Base-by-base conservation (phyloP, 2,329 filamentous ascomycete genomes). In the Neocucurbitaria cava region DNA sequence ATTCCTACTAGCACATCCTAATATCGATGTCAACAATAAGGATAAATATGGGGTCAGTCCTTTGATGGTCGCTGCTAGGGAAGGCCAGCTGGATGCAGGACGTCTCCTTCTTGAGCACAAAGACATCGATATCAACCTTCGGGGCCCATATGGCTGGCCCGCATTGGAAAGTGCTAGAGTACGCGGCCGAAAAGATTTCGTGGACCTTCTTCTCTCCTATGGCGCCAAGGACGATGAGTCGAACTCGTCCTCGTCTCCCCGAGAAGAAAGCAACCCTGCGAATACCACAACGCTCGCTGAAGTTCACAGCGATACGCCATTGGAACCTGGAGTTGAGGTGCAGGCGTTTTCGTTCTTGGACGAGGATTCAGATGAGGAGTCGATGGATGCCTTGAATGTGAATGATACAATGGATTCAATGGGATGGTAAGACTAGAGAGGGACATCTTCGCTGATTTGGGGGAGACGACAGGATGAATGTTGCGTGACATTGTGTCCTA, bases 11-110 rank as follows among this genome's bases (percentile, higher is more conserved):
- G 24, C 15, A 1, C 3, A 33, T 10, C 11, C 11, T 2, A 13
- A 47, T 1, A 33, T 54, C 20, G 11, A 51, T 3, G 36, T 54
- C 7, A 43, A 54, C 8, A 2, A 1, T 1, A 1, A 0, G 1
- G 3, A 18, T 6, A 0, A 0, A 1, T 10, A 1, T 1, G 1
- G 3, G 0, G 0, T 0, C 1, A 46, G 1, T n/a, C 35, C 36
- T 5, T n/a, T 54, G 3, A 6, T 10, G 5, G 0, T 2, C 0
- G 28, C 47, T 10, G 42, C 11, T 1, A 1, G 0, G 1, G 1
- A 7, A 3, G 15, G 26, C 7, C 31, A 41, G 5, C 1, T 40
- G 5, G 26, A 47, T 18, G 33, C 21, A 20, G 31, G 23, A 9
- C 18, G 13, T 6, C 8, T 39, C 11, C 39, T 55, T 5, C 48